Percentiles rank a stretch among this genome's conserved stretches.
Conservation (phyloP, 768 basidiomycete species). For the Paxillus ammoniavirescens region DNA sequence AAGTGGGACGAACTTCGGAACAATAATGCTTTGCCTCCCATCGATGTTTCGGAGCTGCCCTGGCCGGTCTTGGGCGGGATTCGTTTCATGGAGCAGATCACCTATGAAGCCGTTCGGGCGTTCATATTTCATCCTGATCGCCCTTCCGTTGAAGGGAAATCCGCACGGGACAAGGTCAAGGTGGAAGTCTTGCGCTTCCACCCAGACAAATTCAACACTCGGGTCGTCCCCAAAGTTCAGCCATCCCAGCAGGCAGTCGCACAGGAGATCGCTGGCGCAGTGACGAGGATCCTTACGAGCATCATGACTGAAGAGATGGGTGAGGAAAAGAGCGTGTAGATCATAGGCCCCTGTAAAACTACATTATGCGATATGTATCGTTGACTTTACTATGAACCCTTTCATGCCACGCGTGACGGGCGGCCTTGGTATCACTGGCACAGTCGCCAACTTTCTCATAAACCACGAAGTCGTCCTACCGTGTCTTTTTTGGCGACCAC, state of each 20-base stretch:
- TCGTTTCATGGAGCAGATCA: constrained; percentile 31
- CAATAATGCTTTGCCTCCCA: constrained; percentile 12
- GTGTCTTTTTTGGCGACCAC: too few species aligned
- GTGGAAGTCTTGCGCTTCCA: constrained; percentile 54
- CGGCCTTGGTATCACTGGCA: too few species aligned
- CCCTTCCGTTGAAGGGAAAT: constrained; percentile 28
- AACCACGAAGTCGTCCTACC: too few species aligned
- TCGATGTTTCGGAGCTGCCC: constrained; percentile 37
- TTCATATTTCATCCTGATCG: constrained; percentile 43
- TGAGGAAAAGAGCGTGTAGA: neutral
- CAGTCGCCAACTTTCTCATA: too few species aligned
- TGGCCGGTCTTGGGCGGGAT: constrained; percentile 40
- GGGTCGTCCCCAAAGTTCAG: constrained; percentile 35
- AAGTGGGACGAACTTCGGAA: constrained; percentile 38
- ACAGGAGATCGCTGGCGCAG: constrained; percentile 34
- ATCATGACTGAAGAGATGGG: constrained; percentile 26
- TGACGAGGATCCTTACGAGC: constrained; percentile 42
- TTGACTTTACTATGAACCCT: neutral
- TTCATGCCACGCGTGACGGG: too few species aligned
- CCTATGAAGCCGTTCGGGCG: constrained; percentile 28
- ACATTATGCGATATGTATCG: neutral
- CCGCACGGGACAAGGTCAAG: constrained; percentile 35
- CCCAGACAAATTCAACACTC: constrained; percentile 50
- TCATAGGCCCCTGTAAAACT: neutral
- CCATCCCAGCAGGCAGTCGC: constrained; percentile 33